phyloP scores from a whole-genome alignment of 2,329 filamentous ascomycete genomes.

The Cryphonectria naterciae region DNA sequence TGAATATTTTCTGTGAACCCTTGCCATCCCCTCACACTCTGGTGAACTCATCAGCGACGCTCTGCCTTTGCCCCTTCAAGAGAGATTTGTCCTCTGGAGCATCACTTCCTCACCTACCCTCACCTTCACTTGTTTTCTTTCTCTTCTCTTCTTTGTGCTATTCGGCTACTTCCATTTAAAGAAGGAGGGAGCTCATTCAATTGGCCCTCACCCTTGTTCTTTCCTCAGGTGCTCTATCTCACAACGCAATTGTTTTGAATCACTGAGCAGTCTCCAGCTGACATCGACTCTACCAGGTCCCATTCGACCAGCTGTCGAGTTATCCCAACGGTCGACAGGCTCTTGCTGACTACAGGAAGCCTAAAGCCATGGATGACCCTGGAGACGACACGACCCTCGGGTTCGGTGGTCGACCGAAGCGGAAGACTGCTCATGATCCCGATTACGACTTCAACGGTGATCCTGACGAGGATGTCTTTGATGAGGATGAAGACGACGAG shows the following conservation, averaged over 20 bases:
- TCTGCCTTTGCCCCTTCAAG: background rate
- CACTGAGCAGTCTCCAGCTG: background rate
- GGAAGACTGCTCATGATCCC: constrained; percentile 37
- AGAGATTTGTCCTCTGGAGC: background rate
- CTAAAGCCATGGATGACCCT: constrained; percentile 26
- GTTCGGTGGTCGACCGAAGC: constrained; percentile 21
- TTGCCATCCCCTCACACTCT: background rate
- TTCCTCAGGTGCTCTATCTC: background rate
- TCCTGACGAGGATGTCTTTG: constrained; percentile 28
- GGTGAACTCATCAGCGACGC: background rate
- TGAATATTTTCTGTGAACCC: background rate
- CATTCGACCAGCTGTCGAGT: constrained; percentile 36
- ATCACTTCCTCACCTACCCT: background rate
- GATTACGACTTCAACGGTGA: constrained; percentile 33
- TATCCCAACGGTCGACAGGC: constrained; percentile 34
- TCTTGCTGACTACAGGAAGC: constrained; percentile 31
- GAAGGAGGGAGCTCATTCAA: background rate
- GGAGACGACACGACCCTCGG: constrained; percentile 20
- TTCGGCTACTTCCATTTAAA: background rate
- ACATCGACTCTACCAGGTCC: constrained; percentile 31
- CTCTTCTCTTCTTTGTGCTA: background rate
- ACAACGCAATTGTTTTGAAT: background rate
- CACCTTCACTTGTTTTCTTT: background rate
- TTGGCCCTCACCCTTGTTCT: background rate
- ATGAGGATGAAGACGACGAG: constrained; percentile 22